A percentile compares a stretch with the other conserved stretches of the same genome.
These are phyloP conservation scores for Magnusiomyces starmeri DNA, from an alignment of 1,139 yeast species.

Conservation along the genomic window DNA sequence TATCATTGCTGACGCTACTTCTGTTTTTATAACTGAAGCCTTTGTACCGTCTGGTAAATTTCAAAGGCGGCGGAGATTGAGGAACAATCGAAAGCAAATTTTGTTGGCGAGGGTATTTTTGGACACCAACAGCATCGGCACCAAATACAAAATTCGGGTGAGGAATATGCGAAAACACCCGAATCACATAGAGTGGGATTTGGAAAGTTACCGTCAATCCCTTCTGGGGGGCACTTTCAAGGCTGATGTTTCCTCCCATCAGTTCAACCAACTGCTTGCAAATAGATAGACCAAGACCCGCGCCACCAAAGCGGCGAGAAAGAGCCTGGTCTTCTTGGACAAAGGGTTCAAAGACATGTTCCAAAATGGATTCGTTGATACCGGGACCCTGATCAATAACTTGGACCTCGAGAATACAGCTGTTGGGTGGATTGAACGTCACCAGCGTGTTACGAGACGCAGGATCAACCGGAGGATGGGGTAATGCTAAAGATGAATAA, in stretches of 20 bases:
- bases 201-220: conserved; percentile 80
- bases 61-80: not conserved
- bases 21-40: too few relatives aligned
- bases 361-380: conserved; percentile 69
- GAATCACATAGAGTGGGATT: conserved; percentile 68
- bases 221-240: conserved; percentile 60
- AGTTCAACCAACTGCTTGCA: conserved; percentile 84
- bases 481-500: not conserved
- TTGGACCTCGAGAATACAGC: conserved; percentile 47
- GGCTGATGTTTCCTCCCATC: conserved; percentile 60
- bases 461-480: not conserved
- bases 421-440: not conserved
- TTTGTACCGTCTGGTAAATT: too few relatives aligned
- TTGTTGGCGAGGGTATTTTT: conserved; percentile 1
- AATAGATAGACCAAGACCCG: conserved; percentile 89
- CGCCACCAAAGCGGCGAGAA: conserved; percentile 88
- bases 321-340: conserved; percentile 95
- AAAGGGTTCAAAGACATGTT: conserved; percentile 88
- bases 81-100: not conserved
- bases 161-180: conserved; percentile 23
- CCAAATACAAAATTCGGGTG: conserved; percentile 4
- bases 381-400: conserved; percentile 94
- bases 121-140: not conserved
- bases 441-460: not conserved
- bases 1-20: conserved; percentile 2